These are phyloP conservation scores for Coix lacrymajobi DNA, from an alignment of 176 grass and related monocot genomes.

Conservation along the genomic window DNA sequence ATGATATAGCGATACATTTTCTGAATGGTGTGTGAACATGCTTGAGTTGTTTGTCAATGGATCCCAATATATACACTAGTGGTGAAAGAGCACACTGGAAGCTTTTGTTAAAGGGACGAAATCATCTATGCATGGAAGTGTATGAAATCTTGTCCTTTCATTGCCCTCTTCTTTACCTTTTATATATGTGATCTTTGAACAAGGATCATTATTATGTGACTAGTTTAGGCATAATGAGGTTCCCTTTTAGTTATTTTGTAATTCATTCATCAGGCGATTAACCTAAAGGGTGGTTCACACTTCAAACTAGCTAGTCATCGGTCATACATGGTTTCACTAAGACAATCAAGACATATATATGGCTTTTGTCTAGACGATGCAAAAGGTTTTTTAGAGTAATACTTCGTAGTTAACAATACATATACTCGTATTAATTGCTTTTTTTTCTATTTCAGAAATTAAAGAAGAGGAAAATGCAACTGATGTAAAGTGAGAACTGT, in stretches of 20 bases:
- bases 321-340: background rate
- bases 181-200: slow-evolving; percentile 34
- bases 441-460: background rate
- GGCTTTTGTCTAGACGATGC: background rate
- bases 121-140: slow-evolving; percentile 34
- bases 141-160: slow-evolving; percentile 23
- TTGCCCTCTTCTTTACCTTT: slow-evolving; percentile 17
- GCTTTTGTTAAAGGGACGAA: slow-evolving; percentile 32
- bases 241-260: slow-evolving; percentile 10
- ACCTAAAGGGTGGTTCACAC: slow-evolving; percentile 23
- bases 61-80: slow-evolving; percentile 29
- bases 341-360: background rate
- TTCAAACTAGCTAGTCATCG: background rate
- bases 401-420: too few species aligned
- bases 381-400: background rate
- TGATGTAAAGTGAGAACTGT: background rate
- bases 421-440: too few species aligned
- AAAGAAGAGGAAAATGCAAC: background rate
- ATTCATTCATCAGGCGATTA: too few species aligned
- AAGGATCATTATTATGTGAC: background rate
- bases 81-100: slow-evolving; percentile 15
- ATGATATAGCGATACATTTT: background rate
- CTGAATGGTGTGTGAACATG: slow-evolving; percentile 29
- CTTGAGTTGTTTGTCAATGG: slow-evolving; percentile 30
- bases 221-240: slow-evolving; percentile 5